Evolutionary conservation across 2,329 filamentous ascomycete species (phyloP).

Genomic region (Malbranchea cinnamomea): DNA sequence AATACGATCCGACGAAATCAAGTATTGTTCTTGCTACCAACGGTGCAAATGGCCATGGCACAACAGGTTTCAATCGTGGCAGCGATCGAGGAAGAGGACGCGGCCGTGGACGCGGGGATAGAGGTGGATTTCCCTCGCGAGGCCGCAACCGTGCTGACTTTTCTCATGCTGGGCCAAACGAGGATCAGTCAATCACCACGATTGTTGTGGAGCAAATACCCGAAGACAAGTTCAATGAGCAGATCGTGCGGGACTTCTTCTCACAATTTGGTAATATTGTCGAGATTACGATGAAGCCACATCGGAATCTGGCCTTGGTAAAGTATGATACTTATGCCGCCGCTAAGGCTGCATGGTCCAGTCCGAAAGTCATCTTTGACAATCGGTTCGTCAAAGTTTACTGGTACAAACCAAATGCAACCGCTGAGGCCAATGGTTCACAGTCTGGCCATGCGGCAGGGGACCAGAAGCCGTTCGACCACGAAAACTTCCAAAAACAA

Average conservation of each 20-base stretch:
- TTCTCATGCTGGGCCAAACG: slow-evolving; percentile 36
- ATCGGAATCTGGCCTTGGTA: slow-evolving; percentile 40
- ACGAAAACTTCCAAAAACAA: slow-evolving; percentile 37
- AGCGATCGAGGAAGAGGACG: slow-evolving; percentile 14
- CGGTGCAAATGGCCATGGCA: slow-evolving; percentile 12
- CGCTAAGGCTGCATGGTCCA: slow-evolving; percentile 41
- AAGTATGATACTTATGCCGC: slow-evolving; percentile 37
- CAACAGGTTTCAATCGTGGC: slow-evolving; percentile 6
- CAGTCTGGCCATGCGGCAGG: too few relatives aligned
- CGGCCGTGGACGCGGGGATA: slow-evolving; percentile 28
- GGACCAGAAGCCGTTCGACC: slow-evolving; percentile 34
- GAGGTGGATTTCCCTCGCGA: slow-evolving; percentile 25
- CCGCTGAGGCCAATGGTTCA: slow-evolving; percentile 10
- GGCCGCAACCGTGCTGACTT: slow-evolving; percentile 36
- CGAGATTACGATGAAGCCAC: slow-evolving; percentile 39
- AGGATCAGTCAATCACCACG: slow-evolving; percentile 38
- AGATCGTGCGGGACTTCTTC: slow-evolving; percentile 41
- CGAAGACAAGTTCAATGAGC: slow-evolving; percentile 40
- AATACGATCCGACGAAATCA: slow-evolving; percentile 41
- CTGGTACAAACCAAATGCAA: slow-evolving; percentile 37
- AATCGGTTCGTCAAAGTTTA: slow-evolving; percentile 52
- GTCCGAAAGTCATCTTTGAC: slow-evolving; percentile 48
- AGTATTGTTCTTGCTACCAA: slow-evolving; percentile 20
- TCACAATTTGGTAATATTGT: slow-evolving; percentile 41
- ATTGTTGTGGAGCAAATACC: slow-evolving; percentile 49